A percentile compares a stretch with the other conserved stretches of the same genome.
These are phyloP conservation scores for Raddia distichophylla DNA, from an alignment of 176 grass and related monocot genomes.

Conservation along the genomic window DNA sequence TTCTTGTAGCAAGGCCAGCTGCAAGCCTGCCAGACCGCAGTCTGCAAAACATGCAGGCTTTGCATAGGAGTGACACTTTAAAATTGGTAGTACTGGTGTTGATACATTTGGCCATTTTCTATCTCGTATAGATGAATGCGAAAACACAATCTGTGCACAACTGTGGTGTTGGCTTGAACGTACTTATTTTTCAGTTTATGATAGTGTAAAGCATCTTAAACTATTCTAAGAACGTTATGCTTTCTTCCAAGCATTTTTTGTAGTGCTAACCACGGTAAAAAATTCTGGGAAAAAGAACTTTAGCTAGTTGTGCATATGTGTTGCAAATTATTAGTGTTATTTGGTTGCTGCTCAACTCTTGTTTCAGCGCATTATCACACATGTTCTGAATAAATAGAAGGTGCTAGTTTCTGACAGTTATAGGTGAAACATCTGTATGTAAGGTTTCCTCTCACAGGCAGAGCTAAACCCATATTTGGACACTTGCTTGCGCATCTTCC, in stretches of 20 bases:
- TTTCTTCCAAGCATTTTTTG: neutral
- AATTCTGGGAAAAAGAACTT: neutral
- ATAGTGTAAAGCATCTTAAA: neutral
- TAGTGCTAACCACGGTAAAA: neutral
- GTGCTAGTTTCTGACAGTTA: neutral
- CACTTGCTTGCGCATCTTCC: neutral
- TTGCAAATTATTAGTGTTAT: neutral
- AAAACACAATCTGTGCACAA: neutral
- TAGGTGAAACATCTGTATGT: neutral
- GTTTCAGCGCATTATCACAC: neutral
- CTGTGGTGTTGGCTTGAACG: neutral
- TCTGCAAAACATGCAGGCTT: slow-evolving; percentile 20
- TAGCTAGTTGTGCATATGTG: neutral
- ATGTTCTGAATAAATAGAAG: neutral
- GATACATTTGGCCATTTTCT: neutral
- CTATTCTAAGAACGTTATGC: neutral
- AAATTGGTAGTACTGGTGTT: neutral
- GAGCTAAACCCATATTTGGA: slow-evolving; percentile 1
- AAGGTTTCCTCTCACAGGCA: slow-evolving; percentile 8
- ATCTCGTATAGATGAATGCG: neutral
- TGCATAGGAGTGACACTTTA: neutral
- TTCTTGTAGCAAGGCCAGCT: neutral
- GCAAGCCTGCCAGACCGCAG: neutral
- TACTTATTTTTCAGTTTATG: neutral
- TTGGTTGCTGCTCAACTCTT: neutral